Percentiles rank a stretch among this genome's conserved stretches.
phyloP scores from a whole-genome alignment of 2,329 filamentous ascomycete genomes.

The Aspergillus terreus region DNA sequence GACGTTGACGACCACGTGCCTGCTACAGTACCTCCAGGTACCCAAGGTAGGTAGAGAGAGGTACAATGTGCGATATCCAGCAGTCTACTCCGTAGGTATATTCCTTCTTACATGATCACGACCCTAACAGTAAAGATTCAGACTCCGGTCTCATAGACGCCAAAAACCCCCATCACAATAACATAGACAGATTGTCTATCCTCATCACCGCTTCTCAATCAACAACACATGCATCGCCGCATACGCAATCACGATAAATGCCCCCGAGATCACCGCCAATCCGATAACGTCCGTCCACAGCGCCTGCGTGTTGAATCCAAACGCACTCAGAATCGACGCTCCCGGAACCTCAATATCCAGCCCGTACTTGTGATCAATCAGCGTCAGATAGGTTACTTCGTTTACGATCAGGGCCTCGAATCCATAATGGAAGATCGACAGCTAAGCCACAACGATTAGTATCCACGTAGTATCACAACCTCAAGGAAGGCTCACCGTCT shows the following conservation, averaged over 20 bases:
- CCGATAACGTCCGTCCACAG: constrained; percentile 82
- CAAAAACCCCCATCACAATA: not conserved
- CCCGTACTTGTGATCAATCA: constrained; percentile 92
- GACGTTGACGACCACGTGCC: constrained; percentile 20
- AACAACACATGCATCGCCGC: constrained; percentile 88
- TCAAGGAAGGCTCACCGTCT: constrained; percentile 56
- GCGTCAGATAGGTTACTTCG: constrained; percentile 83
- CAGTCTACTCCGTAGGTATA: not conserved
- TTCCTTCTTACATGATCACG: too few relatives aligned
- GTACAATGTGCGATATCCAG: not conserved
- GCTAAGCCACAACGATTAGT: constrained; percentile 37
- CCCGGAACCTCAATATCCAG: constrained; percentile 95
- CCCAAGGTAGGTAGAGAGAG: not conserved
- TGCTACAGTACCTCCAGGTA: constrained; percentile 1
- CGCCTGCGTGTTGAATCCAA: constrained; percentile 85
- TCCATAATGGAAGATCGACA: constrained; percentile 97
- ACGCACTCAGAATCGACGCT: constrained; percentile 87
- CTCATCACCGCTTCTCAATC: constrained; percentile 72
- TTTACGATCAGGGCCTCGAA: constrained; percentile 97
- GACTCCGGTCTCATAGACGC: too few relatives aligned
- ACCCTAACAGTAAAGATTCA: too few relatives aligned
- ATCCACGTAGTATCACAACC: not conserved
- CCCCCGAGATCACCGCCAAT: constrained; percentile 73
- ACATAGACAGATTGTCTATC: not conserved
- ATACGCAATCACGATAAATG: constrained; percentile 86